These are phyloP conservation scores for Rheum nobile DNA, from an alignment of 148 eudicot species.

Conservation along the genomic window DNA sequence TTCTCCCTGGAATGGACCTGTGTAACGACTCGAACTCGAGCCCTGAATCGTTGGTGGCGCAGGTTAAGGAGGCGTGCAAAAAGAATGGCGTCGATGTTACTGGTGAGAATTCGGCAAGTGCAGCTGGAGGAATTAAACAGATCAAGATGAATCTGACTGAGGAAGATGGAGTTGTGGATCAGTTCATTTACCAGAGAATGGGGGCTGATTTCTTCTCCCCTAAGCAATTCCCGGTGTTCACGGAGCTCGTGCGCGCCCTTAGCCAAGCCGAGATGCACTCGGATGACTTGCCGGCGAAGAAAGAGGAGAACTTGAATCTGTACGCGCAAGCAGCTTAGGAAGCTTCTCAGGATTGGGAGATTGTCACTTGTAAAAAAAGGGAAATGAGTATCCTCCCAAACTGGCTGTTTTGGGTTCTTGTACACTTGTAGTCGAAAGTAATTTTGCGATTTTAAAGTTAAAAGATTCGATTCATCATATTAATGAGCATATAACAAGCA, in stretches of 20 bases:
- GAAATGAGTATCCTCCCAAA: not conserved
- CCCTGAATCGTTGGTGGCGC: slow-evolving; percentile 38
- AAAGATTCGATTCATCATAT: no score
- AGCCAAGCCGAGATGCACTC: slow-evolving; percentile 27
- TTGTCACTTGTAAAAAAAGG: not conserved
- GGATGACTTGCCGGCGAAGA: slow-evolving; percentile 45
- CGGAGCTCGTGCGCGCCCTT: slow-evolving; percentile 45
- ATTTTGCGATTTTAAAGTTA: not conserved
- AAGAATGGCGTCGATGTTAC: slow-evolving; percentile 31
- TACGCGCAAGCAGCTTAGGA: slow-evolving; percentile 3
- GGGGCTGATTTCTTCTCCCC: slow-evolving; percentile 87
- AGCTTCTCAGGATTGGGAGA: not conserved
- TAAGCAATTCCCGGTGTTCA: slow-evolving; percentile 57
- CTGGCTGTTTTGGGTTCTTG: not conserved
- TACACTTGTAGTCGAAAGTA: no score
- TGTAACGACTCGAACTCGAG: not conserved
- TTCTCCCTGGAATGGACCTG: slow-evolving; percentile 77
- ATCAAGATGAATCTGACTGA: slow-evolving; percentile 41
- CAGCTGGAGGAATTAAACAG: slow-evolving; percentile 29
- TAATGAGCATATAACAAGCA: not conserved
- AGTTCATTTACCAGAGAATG: slow-evolving; percentile 85
- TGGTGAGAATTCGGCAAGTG: slow-evolving; percentile 53
- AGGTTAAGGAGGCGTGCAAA: slow-evolving; percentile 39
- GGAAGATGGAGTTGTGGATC: slow-evolving; percentile 29
- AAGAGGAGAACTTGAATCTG: not conserved